These are phyloP conservation scores for Arachis stenosperma DNA, from an alignment of 306 rosid genomes.

Conservation along the genomic window DNA sequence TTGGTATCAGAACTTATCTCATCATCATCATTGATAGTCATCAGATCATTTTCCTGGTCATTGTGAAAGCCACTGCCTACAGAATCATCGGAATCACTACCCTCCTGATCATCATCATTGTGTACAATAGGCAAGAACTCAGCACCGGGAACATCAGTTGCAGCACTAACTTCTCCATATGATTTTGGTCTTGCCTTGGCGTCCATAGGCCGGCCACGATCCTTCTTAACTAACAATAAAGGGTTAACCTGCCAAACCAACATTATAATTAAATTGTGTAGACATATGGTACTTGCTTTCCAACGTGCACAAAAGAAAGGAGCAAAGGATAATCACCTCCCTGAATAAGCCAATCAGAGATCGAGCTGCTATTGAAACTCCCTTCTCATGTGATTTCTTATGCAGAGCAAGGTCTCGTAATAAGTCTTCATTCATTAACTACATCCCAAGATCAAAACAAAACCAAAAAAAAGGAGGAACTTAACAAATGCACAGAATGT, in stretches of 20 bases:
- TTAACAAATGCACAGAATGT: constrained; percentile 29
- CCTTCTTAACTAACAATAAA: constrained; percentile 83
- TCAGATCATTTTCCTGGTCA: constrained; percentile 48
- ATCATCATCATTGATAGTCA: constrained; percentile 46
- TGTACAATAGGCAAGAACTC: constrained; percentile 61
- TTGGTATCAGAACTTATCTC: constrained; percentile 32
- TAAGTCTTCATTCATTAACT: constrained; percentile 91
- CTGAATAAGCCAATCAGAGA: constrained; percentile 83
- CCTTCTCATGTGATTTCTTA: constrained; percentile 94
- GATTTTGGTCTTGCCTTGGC: constrained; percentile 82
- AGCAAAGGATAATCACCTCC: constrained; percentile 57
- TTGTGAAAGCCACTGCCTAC: constrained; percentile 49
- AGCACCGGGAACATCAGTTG: constrained; percentile 67
- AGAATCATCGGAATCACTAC: constrained; percentile 44
- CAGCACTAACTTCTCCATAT: constrained; percentile 71
- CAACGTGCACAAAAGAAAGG: constrained; percentile 18
- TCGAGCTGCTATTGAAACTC: constrained; percentile 85
- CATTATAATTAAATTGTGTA: constrained; percentile 16
- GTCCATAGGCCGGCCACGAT: constrained; percentile 79
- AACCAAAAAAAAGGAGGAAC: constrained; percentile 17
- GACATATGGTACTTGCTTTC: constrained; percentile 1
- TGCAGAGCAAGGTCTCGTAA: constrained; percentile 93
- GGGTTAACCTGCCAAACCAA: constrained; percentile 77
- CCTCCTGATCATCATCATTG: constrained; percentile 45
- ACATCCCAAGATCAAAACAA: constrained; percentile 46